Evolutionary conservation across 2,329 filamentous ascomycete genomes (phyloP).

Genomic region (Apiospora kogelbergensis): DNA sequence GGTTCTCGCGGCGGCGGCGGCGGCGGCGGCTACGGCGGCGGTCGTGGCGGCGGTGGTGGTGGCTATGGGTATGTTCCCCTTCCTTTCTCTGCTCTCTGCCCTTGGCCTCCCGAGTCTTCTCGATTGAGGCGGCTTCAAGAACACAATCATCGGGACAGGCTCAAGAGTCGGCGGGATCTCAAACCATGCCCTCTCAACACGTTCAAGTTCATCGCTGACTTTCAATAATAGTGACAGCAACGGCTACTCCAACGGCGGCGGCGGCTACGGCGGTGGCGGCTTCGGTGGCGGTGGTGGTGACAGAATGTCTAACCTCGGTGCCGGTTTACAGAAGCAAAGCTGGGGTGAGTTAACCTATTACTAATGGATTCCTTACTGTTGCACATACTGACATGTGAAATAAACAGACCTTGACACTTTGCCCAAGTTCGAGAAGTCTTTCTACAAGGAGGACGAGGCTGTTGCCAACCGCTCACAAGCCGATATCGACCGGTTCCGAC

Average conservation of each 20-base stretch:
- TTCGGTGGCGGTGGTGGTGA: slow-evolving; percentile 71
- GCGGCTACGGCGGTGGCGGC: slow-evolving; percentile 38
- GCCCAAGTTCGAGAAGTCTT: slow-evolving; percentile 98
- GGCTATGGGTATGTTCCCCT: slow-evolving; percentile 33
- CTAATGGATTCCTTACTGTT: slow-evolving; percentile 6
- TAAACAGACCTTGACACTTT: slow-evolving; percentile 68
- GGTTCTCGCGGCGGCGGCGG: background rate
- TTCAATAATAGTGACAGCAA: slow-evolving; percentile 31
- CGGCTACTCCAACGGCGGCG: slow-evolving; percentile 48
- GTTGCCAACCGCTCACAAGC: slow-evolving; percentile 72
- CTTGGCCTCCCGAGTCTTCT: background rate
- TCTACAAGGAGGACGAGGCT: slow-evolving; percentile 92
- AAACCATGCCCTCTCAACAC: background rate
- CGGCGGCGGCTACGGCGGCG: slow-evolving; percentile 27
- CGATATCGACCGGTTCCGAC: slow-evolving; percentile 88
- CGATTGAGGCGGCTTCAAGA: background rate
- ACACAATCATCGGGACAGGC: background rate
- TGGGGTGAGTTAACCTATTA: slow-evolving; percentile 59
- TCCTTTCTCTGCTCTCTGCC: background rate
- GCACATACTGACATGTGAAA: slow-evolving; percentile 22
- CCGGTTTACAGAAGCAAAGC: slow-evolving; percentile 80
- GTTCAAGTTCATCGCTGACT: background rate
- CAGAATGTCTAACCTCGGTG: slow-evolving; percentile 89
- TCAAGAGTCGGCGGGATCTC: too few relatives aligned
- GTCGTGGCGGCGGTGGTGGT: slow-evolving; percentile 37